Evolutionary conservation across 768 basidiomycete species (phyloP).

Genomic region (Suillus subalutaceus): DNA sequence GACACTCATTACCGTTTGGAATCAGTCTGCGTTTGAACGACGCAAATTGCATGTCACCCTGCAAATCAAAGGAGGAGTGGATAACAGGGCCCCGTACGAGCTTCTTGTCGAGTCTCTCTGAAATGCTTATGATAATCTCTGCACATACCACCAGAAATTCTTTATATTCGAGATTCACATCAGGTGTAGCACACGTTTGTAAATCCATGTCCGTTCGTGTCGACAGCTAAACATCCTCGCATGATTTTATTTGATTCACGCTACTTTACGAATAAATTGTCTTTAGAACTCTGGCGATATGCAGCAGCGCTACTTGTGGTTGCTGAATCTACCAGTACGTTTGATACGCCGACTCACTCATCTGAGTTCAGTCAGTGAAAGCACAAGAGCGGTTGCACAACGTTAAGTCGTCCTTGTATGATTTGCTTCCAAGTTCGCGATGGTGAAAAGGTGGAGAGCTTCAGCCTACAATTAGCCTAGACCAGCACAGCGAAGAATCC

Average conservation of each 20-base stretch:
- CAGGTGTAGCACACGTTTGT: background rate
- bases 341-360: background rate
- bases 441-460: background rate
- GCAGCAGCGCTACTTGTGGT: background rate
- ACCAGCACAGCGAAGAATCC: background rate
- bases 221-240: background rate
- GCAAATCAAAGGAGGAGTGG: constrained; percentile 11
- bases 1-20: constrained; percentile 32
- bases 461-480: background rate
- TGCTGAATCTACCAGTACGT: background rate
- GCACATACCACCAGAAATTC: background rate
- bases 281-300: background rate
- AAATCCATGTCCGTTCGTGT: background rate
- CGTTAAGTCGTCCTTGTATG: background rate
- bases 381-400: background rate
- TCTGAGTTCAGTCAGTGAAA: background rate
- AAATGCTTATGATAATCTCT: background rate
- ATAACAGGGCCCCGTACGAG: constrained; percentile 12
- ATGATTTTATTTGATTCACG: background rate
- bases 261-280: background rate
- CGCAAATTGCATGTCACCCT: constrained; percentile 30
- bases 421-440: background rate
- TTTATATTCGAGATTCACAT: background rate
- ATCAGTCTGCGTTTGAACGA: constrained; percentile 35
- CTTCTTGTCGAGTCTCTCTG: constrained; percentile 32